A percentile compares a stretch with the other conserved stretches of the same genome.
These are phyloP conservation scores for Leptographium wingfieldii DNA, from an alignment of 2,329 filamentous ascomycete genomes.

Conservation along the genomic window DNA sequence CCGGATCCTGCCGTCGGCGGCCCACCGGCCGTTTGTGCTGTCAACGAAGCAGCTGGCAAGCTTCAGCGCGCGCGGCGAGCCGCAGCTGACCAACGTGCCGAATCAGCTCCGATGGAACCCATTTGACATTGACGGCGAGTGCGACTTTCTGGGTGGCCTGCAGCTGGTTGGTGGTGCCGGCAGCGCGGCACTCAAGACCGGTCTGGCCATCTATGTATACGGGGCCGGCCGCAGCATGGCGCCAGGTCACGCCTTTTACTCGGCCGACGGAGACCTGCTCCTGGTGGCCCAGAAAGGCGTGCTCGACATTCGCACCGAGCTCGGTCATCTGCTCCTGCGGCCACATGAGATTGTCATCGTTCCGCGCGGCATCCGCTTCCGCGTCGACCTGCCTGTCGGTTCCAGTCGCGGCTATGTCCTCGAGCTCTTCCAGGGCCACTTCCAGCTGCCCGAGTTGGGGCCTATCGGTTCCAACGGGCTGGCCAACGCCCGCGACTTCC, in stretches of 20 bases:
- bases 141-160: constrained; percentile 42
- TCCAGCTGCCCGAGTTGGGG: constrained; percentile 56
- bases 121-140: constrained; percentile 50
- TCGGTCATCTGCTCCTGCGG: constrained; percentile 58
- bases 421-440: constrained; percentile 61
- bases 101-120: constrained; percentile 71
- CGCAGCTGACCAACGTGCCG: constrained; percentile 57
- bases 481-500: constrained; percentile 63
- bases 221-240: constrained; percentile 68
- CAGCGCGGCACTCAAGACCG: constrained; percentile 64
- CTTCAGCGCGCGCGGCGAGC: constrained; percentile 4
- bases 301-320: constrained; percentile 64
- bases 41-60: not conserved
- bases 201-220: constrained; percentile 69
- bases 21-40: constrained; percentile 27
- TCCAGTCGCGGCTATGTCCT: constrained; percentile 58
- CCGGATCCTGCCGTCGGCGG: constrained; percentile 51
- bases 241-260: constrained; percentile 62
- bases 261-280: constrained; percentile 66
- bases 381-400: constrained; percentile 47
- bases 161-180: constrained; percentile 66
- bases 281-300: constrained; percentile 64
- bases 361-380: constrained; percentile 60
- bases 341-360: constrained; percentile 68
- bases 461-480: constrained; percentile 61